These are phyloP conservation scores for Euryodendron excelsum DNA, from an alignment of 148 eudicot genomes.

Conservation along the genomic window DNA sequence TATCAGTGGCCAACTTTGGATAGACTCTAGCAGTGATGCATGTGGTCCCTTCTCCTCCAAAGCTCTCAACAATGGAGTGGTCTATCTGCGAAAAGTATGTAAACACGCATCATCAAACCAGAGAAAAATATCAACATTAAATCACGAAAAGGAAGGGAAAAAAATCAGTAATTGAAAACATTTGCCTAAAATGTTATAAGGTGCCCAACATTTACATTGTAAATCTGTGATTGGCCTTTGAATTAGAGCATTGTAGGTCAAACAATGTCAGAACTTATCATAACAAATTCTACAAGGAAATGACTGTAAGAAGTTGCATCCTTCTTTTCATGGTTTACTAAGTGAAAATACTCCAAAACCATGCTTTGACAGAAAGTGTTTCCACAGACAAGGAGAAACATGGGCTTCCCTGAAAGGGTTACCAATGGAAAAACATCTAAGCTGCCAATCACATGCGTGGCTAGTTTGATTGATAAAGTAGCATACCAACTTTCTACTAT, in stretches of 20 bases:
- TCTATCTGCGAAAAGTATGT: slow-evolving; percentile 16
- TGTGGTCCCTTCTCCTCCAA: slow-evolving; percentile 19
- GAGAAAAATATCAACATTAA: neutral
- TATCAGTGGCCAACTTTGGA: slow-evolving; percentile 8
- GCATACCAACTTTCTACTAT: no score
- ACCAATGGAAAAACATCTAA: neutral
- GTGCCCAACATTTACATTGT: no score
- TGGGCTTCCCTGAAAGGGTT: neutral
- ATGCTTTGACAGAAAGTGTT: neutral
- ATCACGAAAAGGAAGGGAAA: neutral
- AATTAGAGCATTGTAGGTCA: no score
- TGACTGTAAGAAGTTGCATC: neutral
- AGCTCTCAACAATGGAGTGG: slow-evolving; percentile 29
- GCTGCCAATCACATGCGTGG: no score
- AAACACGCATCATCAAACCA: neutral
- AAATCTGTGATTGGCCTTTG: no score
- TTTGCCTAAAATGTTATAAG: no score
- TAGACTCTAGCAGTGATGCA: slow-evolving; percentile 27
- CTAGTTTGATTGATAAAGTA: no score
- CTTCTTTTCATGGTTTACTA: neutral
- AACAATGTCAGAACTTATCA: no score
- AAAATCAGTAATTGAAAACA: no score
- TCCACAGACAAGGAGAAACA: neutral
- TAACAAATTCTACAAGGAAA: no score
- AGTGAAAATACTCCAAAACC: neutral